phyloP scores from a whole-genome alignment of 768 basidiomycete species.

The Auricularia sp. region DNA sequence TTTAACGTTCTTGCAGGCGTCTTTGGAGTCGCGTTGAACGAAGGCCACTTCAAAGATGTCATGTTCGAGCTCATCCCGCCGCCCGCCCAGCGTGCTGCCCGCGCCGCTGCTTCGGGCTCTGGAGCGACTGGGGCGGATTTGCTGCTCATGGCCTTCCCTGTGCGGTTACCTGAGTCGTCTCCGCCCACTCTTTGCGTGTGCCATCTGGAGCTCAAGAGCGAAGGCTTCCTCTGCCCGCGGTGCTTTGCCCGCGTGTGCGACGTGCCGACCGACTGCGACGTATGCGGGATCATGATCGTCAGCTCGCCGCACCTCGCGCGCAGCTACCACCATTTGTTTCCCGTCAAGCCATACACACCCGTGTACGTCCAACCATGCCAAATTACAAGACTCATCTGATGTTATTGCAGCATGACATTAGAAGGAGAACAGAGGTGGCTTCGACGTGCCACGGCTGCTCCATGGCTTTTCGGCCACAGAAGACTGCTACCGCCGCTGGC shows the following conservation, averaged over 20 bases:
- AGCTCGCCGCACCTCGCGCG: constrained; percentile 94
- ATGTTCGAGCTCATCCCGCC: constrained; percentile 94
- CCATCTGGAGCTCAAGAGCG: constrained; percentile 84
- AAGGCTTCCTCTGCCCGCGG: constrained; percentile 91
- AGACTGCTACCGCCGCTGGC: constrained; percentile 24
- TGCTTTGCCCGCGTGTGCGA: constrained; percentile 93
- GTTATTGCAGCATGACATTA: constrained; percentile 6
- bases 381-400: background rate
- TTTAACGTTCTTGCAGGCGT: constrained; percentile 22
- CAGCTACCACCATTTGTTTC: constrained; percentile 93
- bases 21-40: constrained; percentile 97
- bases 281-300: constrained; percentile 96
- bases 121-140: constrained; percentile 66
- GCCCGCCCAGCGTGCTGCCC: constrained; percentile 63
- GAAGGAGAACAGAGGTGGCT: constrained; percentile 16
- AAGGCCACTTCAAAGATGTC: constrained; percentile 92
- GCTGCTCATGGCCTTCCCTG: constrained; percentile 99
- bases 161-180: constrained; percentile 74
- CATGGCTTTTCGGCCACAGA: constrained; percentile 47
- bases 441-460: constrained; percentile 71
- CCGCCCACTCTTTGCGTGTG: constrained; percentile 84
- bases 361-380: constrained; percentile 48
- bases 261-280: constrained; percentile 95
- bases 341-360: constrained; percentile 74
- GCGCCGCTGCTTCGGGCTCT: constrained; percentile 36